Percentiles rank a stretch among this genome's conserved stretches.
These are phyloP conservation scores for Tolypocladium inflatum DNA, from an alignment of 2,329 filamentous ascomycete species.

Conservation along the genomic window DNA sequence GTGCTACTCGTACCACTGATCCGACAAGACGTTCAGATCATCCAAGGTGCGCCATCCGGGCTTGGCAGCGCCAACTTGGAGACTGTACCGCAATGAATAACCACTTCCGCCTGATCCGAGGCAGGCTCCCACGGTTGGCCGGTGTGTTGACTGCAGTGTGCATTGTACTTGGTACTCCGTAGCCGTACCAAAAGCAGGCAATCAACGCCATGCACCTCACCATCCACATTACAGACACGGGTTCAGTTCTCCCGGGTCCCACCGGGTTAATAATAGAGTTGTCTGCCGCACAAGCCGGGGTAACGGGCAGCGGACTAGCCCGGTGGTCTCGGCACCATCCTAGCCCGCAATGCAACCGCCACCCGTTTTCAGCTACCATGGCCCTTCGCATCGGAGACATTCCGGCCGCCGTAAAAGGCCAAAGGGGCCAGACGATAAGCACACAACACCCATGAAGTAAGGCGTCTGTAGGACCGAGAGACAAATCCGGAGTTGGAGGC, in stretches of 20 bases:
- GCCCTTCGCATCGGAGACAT: background rate
- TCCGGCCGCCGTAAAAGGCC: background rate
- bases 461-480: background rate
- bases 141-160: background rate
- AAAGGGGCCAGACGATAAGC: background rate
- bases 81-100: background rate
- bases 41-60: background rate
- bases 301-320: background rate
- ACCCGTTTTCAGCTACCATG: background rate
- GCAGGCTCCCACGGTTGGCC: background rate
- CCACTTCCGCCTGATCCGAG: background rate
- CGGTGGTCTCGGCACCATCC: background rate
- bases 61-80: too few relatives aligned
- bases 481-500: background rate
- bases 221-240: background rate
- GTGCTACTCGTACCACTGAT: too few relatives aligned
- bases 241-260: background rate
- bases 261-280: background rate
- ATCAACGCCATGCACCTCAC: background rate
- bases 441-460: background rate
- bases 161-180: background rate
- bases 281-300: background rate
- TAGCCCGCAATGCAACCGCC: background rate
- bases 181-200: background rate
- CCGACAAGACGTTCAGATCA: background rate